Base-by-base conservation (phyloP, 805 yeast genomes). In the Wickerhamomyces alni region DNA sequence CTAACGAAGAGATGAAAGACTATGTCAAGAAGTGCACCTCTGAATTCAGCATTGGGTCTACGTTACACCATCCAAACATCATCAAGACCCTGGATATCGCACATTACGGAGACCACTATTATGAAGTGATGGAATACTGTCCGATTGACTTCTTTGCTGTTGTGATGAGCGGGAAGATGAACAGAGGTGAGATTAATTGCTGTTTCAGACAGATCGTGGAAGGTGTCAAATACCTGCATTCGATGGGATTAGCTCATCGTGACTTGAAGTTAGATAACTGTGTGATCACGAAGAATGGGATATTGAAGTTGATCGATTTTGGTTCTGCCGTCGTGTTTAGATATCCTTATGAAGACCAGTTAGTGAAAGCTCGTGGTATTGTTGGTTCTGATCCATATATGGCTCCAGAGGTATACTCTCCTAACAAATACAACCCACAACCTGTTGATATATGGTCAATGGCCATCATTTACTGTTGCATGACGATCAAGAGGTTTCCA, bases 351-450 rank as follows among this genome's bases (percentile, higher is more conserved):
- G 84, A 79, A 50, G 73, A 70, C 32, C 70, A 70, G 29, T 63
- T 72, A 15, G 77, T 77, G 13, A 68, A 69, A 54, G 77, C 85
- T 8, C 87, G 77, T 51, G 93, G 93, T 6, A 74, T 85, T 44
- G 89, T 84, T 40, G 95, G 95, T 11, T 79, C 87, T 13, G 95
- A 85, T 61, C 95, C 95, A 10, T 85, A 85, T 58, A 69, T 85
- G 50, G 93, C 93, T 1, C 94, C 95, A 1, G 95, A 85, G 61
- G 89, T 83, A 15, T 65, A 82, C 38, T 57, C 67, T 3, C 65
- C 35, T 10, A 36, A 38, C 9, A 43, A 42, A 10, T 85, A 83
- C 56, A 87, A 85, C 58, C 89, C 94, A 10, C 80, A 79, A 56
- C 75, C 76, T 28, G 88, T 82, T 22, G 95, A 85, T 62, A 72